Base-by-base conservation (phyloP, 2,329 filamentous ascomycete species). In the Phyllosticta ampelicida region DNA sequence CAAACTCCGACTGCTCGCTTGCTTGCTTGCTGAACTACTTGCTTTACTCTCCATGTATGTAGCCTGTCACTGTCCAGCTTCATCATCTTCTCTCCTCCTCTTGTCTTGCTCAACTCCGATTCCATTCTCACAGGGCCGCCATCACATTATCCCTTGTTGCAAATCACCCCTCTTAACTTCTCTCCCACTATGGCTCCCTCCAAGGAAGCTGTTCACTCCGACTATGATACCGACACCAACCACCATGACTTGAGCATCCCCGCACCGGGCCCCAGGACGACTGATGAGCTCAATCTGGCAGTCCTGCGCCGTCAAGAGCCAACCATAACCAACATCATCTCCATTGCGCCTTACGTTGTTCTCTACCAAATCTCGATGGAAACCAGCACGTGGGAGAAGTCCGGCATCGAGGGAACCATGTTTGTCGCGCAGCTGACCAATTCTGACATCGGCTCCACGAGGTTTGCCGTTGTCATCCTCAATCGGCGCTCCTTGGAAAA, bases 301-400 rank as follows among this genome's bases (percentile, higher is more conserved):
- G 92, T 96, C 48, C 80, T 97, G 36, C 85, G 82, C 60, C 87
- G 90, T 64, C 89, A 96, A 74, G 82, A 89, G 60, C 87, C 90
- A 29, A 80, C 82, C 60, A 83, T 96, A 63, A 77, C 78, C 60
- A 76, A 79, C 55, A 90, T 96, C 68, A 78, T 90, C 62, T 86
- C 87, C 62, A 86, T 94, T 64, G 90, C 90, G 5, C 86, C 88
- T 29, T 95, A 92, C 66, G 87, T 88, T 23, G 89, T 94, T 36
- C 81, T 96, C 63, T 97, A 96, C 77, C 82, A 81, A 53, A 94
- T 95, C 75, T 82, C 80, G 61, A 78, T 82, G 52, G 73, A 78
- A 4, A 79, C 83, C 2, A 76, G 81, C 55, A 74, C 78, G 60
- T 97, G 94, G 94, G 87, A 94, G 69, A 95, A 95, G 76, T 82